Evolutionary conservation across 75 land plant species (phyloP), one percentile per base, ranked within the genome.

Genomic region (Selaginella moellendorffii): DNA sequence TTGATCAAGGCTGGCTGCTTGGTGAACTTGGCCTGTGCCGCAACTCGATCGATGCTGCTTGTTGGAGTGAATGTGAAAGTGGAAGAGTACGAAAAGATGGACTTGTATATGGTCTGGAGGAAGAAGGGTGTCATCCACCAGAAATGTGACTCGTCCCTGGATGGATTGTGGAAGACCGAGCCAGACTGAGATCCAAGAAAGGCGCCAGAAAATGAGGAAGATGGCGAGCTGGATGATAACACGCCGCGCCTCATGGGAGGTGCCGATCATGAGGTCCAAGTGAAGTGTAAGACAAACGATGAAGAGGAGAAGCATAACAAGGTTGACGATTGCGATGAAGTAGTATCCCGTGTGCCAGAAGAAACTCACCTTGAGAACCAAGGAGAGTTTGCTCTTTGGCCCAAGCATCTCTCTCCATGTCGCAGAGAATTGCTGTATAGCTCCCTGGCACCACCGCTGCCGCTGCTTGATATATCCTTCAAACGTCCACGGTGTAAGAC

Each of bases 101-200:
- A 46, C 51, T 46, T 10, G 14, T 10, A 18, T 10, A 46, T 10
- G 14, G 51, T 46, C 51, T 46, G 14, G 18, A 46, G 51, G 51
- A 46, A 46, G 18, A 46, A 46, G 10, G 51, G 51, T 46, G 51
- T 46, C 51, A 46, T 46, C 51, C 51, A 46, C 51, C 51, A 46
- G 51, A 46, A 46, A 18, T 46, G 51, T 46, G 51, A 46, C 18
- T 46, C 51, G 10, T 46, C 51, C 10, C 51, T 10, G 51, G 10
- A 10, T 18, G 14, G 10, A 46, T 46, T 46, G 51, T 10, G 51
- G 51, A 46, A 46, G 10, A 18, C 51, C 51, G 14, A 10, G 18
- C 51, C 51, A 46, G 10, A 10, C 14, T 10, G 18, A 10, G 18
- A 46, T 46, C 51, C 51, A 46, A 10, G 51, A 10, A 10, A 46